These are phyloP conservation scores for Verticillium nonalfalfae DNA, from an alignment of 2,329 filamentous ascomycete genomes.

Conservation along the genomic window DNA sequence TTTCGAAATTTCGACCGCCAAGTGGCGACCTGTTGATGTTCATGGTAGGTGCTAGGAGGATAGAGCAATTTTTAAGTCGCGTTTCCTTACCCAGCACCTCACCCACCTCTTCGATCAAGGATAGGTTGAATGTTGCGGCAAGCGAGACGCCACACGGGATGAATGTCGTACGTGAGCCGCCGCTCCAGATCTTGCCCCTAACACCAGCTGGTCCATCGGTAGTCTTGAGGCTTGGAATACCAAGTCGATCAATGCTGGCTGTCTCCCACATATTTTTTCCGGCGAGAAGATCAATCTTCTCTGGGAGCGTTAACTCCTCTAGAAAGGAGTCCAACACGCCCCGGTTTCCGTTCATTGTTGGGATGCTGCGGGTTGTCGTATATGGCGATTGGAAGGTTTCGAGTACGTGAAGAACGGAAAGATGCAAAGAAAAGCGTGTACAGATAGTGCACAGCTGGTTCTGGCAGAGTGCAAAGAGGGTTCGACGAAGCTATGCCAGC, in stretches of 20 bases:
- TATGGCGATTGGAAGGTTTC: no score
- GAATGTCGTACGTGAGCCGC: no score
- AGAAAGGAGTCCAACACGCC: no score
- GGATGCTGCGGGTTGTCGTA: no score
- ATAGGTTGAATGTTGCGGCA: conserved; percentile 16
- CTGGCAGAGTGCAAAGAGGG: no score
- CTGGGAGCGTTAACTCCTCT: background rate
- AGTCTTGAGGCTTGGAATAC: conserved; percentile 10
- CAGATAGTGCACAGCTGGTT: no score
- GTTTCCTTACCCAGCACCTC: conserved; percentile 17
- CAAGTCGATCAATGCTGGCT: conserved; percentile 6
- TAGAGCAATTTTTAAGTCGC: conserved; percentile 7
- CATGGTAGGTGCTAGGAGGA: conserved; percentile 1
- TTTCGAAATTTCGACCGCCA: conserved; percentile 76
- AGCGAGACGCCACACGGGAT: conserved; percentile 15
- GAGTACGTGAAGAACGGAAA: no score
- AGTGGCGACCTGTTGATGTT: conserved; percentile 34
- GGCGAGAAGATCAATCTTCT: conserved; percentile 10
- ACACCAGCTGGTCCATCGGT: conserved; percentile 16
- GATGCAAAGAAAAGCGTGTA: no score
- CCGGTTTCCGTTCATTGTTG: no score
- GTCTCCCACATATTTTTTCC: conserved; percentile 9
- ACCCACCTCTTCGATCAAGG: conserved; percentile 12
- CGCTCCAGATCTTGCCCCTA: conserved; percentile 8
- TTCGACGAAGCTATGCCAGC: no score